Percentiles rank a stretch among this genome's conserved stretches.
Evolutionary conservation across 257 asterid genomes (phyloP).

Genomic region (Mentha longifolia): DNA sequence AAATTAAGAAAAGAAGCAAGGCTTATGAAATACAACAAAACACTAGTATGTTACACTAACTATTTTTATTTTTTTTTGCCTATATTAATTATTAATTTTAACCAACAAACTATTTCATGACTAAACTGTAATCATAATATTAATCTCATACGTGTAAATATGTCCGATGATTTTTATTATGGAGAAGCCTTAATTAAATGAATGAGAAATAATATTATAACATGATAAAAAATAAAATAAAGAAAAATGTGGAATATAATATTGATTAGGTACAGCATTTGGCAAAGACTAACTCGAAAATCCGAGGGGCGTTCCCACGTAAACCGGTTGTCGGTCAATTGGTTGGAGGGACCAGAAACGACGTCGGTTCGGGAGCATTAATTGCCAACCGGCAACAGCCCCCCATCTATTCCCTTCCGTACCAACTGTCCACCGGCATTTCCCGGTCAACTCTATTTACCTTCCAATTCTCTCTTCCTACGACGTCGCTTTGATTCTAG

Average conservation of each 20-base stretch:
- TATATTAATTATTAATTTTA: not conserved
- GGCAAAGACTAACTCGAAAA: not conserved
- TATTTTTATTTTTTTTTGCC: too few species aligned
- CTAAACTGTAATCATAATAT: not conserved
- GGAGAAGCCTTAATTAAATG: too few species aligned
- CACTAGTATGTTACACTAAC: not conserved
- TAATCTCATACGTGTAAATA: not conserved
- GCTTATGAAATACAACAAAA: not conserved
- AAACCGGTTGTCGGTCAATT: conserved; percentile 64
- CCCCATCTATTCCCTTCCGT: conserved; percentile 44
- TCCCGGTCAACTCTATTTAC: conserved; percentile 52
- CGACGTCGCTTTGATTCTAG: too few species aligned
- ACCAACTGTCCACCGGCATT: conserved; percentile 61
- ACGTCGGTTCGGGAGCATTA: conserved; percentile 25
- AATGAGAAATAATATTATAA: too few species aligned
- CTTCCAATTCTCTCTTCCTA: not conserved
- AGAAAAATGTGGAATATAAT: too few species aligned
- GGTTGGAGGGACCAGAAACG: too few species aligned
- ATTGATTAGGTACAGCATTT: not conserved
- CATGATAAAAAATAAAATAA: too few species aligned
- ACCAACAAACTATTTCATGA: not conserved
- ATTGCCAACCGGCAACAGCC: conserved; percentile 46
- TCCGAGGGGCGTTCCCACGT: conserved; percentile 15
- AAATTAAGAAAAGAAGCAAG: not conserved
- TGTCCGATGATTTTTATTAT: too few species aligned